These are phyloP conservation scores for Diospyros lotus DNA, from an alignment of 148 eudicot genomes.

Conservation along the genomic window DNA sequence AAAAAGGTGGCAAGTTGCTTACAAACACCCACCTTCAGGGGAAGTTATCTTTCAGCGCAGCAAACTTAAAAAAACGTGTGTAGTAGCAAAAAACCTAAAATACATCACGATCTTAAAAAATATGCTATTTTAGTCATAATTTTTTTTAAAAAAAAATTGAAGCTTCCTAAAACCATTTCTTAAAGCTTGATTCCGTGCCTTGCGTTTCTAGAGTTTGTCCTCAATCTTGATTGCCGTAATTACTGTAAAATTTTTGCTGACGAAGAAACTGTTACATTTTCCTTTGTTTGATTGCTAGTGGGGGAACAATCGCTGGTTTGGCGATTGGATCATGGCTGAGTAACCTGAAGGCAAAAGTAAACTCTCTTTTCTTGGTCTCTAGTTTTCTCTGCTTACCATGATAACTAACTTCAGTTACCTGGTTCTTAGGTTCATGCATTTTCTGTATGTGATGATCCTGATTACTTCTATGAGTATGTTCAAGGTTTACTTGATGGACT, in stretches of 20 bases:
- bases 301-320: slow-evolving; percentile 91
- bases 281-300: slow-evolving; percentile 48
- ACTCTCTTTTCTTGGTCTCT: slow-evolving; percentile 10
- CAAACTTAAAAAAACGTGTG: too few species aligned
- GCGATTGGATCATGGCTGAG: slow-evolving; percentile 78
- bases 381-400: slow-evolving; percentile 6
- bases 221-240: too few species aligned
- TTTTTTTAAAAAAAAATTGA: too few species aligned
- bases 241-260: background rate
- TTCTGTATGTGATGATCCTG: slow-evolving; percentile 89
- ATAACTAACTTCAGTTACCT: slow-evolving; percentile 2
- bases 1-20: too few species aligned
- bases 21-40: too few species aligned
- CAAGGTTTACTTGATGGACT: slow-evolving; percentile 69
- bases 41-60: too few species aligned
- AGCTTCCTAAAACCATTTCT: too few species aligned
- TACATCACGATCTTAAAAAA: too few species aligned
- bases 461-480: slow-evolving; percentile 77
- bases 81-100: too few species aligned
- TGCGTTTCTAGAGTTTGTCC: too few species aligned
- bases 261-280: background rate
- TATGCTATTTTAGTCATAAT: too few species aligned
- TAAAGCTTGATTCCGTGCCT: too few species aligned
- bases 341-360: slow-evolving; percentile 76
- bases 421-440: slow-evolving; percentile 72